Evolutionary conservation across 306 rosid genomes (phyloP).

Genomic region (Prosopis cineraria): DNA sequence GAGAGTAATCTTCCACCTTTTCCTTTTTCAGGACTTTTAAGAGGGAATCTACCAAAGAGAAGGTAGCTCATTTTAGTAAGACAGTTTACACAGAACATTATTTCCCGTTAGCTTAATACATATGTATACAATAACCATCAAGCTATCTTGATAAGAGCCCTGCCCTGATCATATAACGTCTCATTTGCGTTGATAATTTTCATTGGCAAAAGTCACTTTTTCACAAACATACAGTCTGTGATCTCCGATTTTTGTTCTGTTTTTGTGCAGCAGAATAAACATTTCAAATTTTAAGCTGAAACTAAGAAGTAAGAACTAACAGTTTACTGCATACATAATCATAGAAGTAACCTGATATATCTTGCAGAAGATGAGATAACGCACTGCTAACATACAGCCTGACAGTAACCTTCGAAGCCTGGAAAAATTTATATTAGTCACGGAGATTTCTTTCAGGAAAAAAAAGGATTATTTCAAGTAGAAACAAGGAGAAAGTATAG

Average conservation of each 20-base stretch:
- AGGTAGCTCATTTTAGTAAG: constrained; percentile 27
- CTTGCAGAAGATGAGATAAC: constrained; percentile 58
- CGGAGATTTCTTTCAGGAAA: neutral
- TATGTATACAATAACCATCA: constrained; percentile 10
- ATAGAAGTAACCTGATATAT: constrained; percentile 60
- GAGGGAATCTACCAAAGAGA: constrained; percentile 64
- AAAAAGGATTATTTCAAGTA: neutral
- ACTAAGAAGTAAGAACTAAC: constrained; percentile 12
- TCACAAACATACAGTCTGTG: neutral
- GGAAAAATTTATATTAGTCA: constrained; percentile 28
- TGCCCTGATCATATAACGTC: constrained; percentile 7
- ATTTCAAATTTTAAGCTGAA: constrained; percentile 15
- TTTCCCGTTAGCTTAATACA: neutral
- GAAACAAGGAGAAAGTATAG: neutral
- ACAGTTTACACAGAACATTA: neutral
- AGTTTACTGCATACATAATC: constrained; percentile 5
- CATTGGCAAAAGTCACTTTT: neutral
- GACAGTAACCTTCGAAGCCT: constrained; percentile 63
- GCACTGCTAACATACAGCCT: constrained; percentile 49
- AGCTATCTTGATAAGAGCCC: neutral
- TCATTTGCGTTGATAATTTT: neutral
- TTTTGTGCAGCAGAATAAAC: neutral
- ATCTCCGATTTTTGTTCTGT: constrained; percentile 5
- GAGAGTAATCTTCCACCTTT: constrained; percentile 49
- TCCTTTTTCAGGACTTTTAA: constrained; percentile 60